phyloP scores from a whole-genome alignment of 139 green algal genomes.

The Chlorella sorokiniana region DNA sequence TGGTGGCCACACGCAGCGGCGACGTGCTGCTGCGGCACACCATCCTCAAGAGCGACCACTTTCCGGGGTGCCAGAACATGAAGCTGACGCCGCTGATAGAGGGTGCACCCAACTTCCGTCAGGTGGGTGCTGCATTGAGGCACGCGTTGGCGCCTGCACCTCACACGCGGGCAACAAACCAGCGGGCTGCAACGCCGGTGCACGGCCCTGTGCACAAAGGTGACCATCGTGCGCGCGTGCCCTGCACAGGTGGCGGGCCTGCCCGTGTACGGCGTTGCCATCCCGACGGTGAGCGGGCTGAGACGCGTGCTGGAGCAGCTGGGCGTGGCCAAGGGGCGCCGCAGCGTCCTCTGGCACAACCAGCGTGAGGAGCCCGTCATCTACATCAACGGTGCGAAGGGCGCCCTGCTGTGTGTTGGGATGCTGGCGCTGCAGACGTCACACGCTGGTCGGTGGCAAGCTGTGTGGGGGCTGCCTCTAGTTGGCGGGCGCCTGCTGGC shows the following conservation, averaged over 20 bases:
- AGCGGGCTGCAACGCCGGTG: not conserved
- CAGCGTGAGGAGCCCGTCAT: slow-evolving; percentile 95
- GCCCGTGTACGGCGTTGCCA: slow-evolving; percentile 93
- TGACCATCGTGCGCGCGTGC: too few species aligned
- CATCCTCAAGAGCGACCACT: slow-evolving; percentile 72
- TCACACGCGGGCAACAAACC: too few species aligned
- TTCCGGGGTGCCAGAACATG: slow-evolving; percentile 90
- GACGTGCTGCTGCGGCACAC: slow-evolving; percentile 89
- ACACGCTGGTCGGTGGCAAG: too few species aligned
- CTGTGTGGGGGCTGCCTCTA: too few species aligned
- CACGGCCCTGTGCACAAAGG: too few species aligned
- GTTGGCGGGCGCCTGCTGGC: not conserved
- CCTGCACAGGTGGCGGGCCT: slow-evolving; percentile 82
- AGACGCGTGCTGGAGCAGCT: slow-evolving; percentile 79
- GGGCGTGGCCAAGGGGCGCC: slow-evolving; percentile 58
- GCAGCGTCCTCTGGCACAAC: slow-evolving; percentile 91
- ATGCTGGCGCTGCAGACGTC: too few species aligned
- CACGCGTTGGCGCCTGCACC: not conserved
- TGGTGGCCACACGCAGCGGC: slow-evolving; percentile 66
- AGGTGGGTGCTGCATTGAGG: slow-evolving; percentile 44
- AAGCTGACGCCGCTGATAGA: slow-evolving; percentile 86
- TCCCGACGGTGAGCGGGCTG: slow-evolving; percentile 88
- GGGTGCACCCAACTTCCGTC: slow-evolving; percentile 93
- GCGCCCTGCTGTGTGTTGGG: too few species aligned
- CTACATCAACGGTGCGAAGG: slow-evolving; percentile 22